Base-by-base conservation (phyloP, 352 stramenopile genomes). In the Globisporangium megalacanthum region DNA sequence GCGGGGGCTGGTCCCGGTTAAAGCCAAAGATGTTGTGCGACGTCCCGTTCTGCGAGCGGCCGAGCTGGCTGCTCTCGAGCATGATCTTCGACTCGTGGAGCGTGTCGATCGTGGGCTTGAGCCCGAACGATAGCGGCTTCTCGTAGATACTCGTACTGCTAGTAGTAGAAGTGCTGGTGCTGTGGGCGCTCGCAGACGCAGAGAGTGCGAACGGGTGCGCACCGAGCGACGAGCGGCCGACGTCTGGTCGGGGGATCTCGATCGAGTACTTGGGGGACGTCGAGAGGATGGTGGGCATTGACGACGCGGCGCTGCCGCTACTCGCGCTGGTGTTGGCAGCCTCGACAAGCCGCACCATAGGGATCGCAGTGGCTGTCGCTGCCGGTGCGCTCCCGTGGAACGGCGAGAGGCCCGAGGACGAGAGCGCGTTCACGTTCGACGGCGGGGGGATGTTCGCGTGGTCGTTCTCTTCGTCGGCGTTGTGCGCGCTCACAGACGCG, bases 21-120 rank as follows among this genome's bases (percentile, higher is more conserved):
- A 93, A 79, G 5, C 84, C 85, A 60, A 95, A 95, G 46, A 95
- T 74, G 46, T 91, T 92, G 54, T 89, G 73, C 10, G 77, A 77
- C 20, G 77, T 87, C 22, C 72, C 64, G 50, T 85, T 49, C 10
- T 88, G 73, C 10, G 77, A 76, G 45, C 70, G 89, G 58, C 81
- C 75, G 25, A 29, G 25, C 25, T 4, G 25, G 35, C 35, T 13
- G 35, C 35, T 83, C 64, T 92, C 82, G 9, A 71, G 65, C 41
- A 89, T 56, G 13, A 73, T 62, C 58, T 87, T 89, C 42, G 49
- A 65, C 60, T 77, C 59, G 49, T 52, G 39, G 17, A 60, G 58
- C 20, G 66, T 60, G 46, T 83, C 71, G 4, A 72, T 60, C 0
- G 57, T 68, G 20, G 70, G 54, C 45, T 64, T 65, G 29, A 65